Base-by-base conservation (phyloP, 768 basidiomycete genomes). In the Termitomyces sp. region DNA sequence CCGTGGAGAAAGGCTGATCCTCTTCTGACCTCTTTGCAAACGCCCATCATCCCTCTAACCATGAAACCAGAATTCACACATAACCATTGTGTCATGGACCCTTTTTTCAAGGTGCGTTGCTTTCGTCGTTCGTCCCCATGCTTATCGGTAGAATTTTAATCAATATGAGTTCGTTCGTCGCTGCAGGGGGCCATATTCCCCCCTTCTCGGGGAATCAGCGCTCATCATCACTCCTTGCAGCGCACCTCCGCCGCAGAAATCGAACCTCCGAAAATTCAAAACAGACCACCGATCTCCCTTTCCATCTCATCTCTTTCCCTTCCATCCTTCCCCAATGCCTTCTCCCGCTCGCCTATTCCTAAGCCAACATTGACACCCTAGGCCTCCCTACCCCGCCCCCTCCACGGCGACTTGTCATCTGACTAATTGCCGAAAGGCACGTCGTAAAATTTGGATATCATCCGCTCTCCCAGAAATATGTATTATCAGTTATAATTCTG, bases 1-100 rank as follows among this genome's bases (percentile, higher is more conserved):
- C 82, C 3, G 70, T 82, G 3, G 80, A 83, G 66, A 85, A 86
- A 65, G 84, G 84, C 13, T 85, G 86, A 85, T 85, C 86, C 67
- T 81, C 78, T 12, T 84, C 84, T 0, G 85, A 85, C 63, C 70
- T 85, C 2, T 86, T 84, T 62, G 83, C 84, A 5, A 85, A 82
- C 53, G 75, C 74, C 3, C 76, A 74, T 81, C 61, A 86, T 84
- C 52, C 84, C 81, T 1, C 73, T 85, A 38, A 74, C 75, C 22
- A 80, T 86, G 77, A 83, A 76, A 65, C 84, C 86, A 25, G 85
- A 87, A 65, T 69, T 86, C 9, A 67, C 84, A n/a, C n/a, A n/a
- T n/a, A n/a, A n/a, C n/a, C n/a, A 11, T 86, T 86, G 61, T 85
- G 80, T 54, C 83, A 86, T 63, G 81, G 81, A 3, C 85, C 84